phyloP scores from a whole-genome alignment of 2,329 filamentous ascomycete species.

The Colletotrichum lindemuthianum region DNA sequence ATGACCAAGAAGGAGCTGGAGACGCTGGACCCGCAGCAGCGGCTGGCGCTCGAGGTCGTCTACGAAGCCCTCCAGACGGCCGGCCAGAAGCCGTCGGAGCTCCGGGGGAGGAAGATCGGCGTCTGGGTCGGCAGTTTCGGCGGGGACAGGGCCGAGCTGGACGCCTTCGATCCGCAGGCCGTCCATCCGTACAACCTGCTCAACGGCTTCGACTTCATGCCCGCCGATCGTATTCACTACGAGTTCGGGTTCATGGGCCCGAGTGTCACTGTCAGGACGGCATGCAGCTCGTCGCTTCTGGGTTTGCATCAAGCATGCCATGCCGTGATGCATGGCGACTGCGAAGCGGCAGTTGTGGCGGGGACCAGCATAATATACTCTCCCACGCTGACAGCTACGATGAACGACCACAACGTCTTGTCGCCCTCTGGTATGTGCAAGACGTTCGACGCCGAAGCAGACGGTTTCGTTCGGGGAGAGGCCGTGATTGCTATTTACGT shows the following conservation, averaged over 20 bases:
- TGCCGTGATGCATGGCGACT: conserved; percentile 42
- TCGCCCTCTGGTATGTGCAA: conserved; percentile 40
- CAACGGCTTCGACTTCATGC: conserved; percentile 33
- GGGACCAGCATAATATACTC: conserved; percentile 45
- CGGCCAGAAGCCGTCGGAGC: conserved; percentile 40
- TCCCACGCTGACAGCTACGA: conserved; percentile 4
- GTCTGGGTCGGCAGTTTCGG: conserved; percentile 43
- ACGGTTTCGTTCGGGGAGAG: conserved; percentile 56
- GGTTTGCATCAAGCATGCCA: conserved; percentile 46
- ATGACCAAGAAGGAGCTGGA: conserved; percentile 23
- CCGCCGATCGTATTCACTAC: conserved; percentile 40
- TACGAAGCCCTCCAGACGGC: conserved; percentile 44
- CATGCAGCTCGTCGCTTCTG: conserved; percentile 46
- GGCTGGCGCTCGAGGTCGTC: conserved; percentile 44
- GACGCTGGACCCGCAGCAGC: conserved; percentile 45
- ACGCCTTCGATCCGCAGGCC: conserved; percentile 4
- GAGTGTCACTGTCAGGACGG: conserved; percentile 47
- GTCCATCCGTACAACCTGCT: conserved; percentile 35
- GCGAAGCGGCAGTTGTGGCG: conserved; percentile 44
- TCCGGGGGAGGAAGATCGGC: conserved; percentile 41
- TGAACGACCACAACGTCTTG: conserved; percentile 41
- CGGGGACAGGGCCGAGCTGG: conserved; percentile 39
- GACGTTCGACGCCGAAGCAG: conserved; percentile 51
- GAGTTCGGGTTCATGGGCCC: conserved; percentile 43
- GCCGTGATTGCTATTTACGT: conserved; percentile 50